Conservation (phyloP, 2,329 filamentous ascomycete genomes). For the Zymoseptoria brevis region DNA sequence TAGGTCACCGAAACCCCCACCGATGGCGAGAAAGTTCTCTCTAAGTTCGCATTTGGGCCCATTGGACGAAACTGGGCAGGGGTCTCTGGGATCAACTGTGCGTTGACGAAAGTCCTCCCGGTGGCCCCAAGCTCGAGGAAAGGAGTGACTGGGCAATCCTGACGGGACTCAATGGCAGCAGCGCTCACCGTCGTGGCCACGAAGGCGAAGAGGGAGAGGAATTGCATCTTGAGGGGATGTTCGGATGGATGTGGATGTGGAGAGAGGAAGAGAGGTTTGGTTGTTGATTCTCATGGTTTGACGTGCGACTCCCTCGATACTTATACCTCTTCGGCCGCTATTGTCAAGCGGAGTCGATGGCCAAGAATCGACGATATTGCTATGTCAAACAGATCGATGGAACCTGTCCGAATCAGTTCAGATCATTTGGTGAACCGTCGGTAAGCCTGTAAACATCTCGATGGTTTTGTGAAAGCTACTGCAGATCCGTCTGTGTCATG, state of each 20-base stretch:
- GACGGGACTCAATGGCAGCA: constrained; percentile 5
- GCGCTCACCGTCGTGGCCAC: constrained; percentile 10
- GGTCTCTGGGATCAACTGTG: constrained; percentile 14
- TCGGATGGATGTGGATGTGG: neutral
- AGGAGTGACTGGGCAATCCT: constrained; percentile 12
- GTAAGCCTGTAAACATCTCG: neutral
- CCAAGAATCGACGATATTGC: neutral
- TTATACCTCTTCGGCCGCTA: neutral
- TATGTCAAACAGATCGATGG: neutral
- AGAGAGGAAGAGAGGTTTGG: neutral
- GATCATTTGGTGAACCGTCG: neutral
- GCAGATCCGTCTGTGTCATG: neutral
- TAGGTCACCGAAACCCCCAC: constrained; percentile 12
- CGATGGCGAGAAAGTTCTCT: constrained; percentile 15
- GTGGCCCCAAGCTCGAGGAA: constrained; percentile 5
- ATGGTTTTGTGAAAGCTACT: neutral
- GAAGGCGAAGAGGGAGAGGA: constrained; percentile 9
- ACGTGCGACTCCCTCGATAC: neutral
- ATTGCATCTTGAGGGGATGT: constrained; percentile 7
- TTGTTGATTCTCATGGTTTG: neutral
- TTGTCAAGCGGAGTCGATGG: neutral
- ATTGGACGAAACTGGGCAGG: constrained; percentile 2
- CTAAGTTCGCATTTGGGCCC: constrained; percentile 6
- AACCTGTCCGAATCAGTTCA: neutral
- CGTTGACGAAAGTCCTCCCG: constrained; percentile 11